A percentile compares a stretch with the other conserved stretches of the same genome.
Evolutionary conservation across 495 filamentous ascomycete genomes (phyloP).

Genomic region (Glarea lozoyensis): DNA sequence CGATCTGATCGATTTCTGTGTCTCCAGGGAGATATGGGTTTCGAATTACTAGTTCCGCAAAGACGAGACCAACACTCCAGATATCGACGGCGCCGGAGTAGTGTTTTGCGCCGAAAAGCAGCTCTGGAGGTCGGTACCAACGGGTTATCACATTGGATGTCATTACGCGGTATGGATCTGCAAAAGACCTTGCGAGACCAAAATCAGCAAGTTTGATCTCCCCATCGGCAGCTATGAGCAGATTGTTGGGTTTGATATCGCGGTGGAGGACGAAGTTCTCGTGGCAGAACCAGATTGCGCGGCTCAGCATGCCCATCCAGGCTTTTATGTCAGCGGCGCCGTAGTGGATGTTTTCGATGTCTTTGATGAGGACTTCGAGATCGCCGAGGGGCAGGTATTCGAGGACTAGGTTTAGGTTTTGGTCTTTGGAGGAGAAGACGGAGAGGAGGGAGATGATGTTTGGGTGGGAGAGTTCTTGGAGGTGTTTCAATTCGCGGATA

Average conservation of each 20-base stretch:
- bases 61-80: slow-evolving; percentile 90
- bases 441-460: slow-evolving; percentile 89
- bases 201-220: slow-evolving; percentile 97
- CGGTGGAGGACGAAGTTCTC: slow-evolving; percentile 89
- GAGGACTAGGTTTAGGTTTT: slow-evolving; percentile 88
- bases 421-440: slow-evolving; percentile 88
- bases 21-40: slow-evolving; percentile 72
- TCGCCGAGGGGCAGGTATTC: slow-evolving; percentile 89
- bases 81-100: slow-evolving; percentile 90
- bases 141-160: slow-evolving; percentile 91
- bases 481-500: slow-evolving; percentile 86
- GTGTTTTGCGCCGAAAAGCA: slow-evolving; percentile 80
- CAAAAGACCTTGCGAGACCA: slow-evolving; percentile 80
- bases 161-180: slow-evolving; percentile 83
- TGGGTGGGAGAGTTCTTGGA: slow-evolving; percentile 91
- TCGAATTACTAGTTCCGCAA: slow-evolving; percentile 82
- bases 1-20: slow-evolving; percentile 71
- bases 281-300: slow-evolving; percentile 95
- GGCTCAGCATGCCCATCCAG: slow-evolving; percentile 95
- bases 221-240: slow-evolving; percentile 86
- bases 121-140: slow-evolving; percentile 93
- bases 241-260: slow-evolving; percentile 98
- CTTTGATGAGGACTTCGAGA: slow-evolving; percentile 86
- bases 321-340: slow-evolving; percentile 84
- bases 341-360: slow-evolving; percentile 63